Base-by-base conservation (phyloP, 1,284 basidiomycete genomes). In the Marasmius fiardii region DNA sequence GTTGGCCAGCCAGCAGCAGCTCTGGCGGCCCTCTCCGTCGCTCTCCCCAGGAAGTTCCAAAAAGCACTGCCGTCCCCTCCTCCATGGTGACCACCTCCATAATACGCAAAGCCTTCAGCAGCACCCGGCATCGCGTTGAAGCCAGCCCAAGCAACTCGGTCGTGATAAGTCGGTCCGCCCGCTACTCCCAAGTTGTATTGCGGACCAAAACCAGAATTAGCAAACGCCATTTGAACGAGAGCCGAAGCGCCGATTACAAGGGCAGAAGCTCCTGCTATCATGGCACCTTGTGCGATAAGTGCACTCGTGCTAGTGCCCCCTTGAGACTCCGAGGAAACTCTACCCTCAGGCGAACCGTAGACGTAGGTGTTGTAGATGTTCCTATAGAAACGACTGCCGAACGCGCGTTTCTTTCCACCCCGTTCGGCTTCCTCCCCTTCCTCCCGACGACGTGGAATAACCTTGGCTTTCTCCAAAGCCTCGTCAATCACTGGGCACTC, bases 351-450 rank as follows among this genome's bases (percentile, higher is more conserved):
- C 28, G 28, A 31, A 28, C 26, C 26, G 14, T 26, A 49, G 47
- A 49, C 28, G 20, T 90, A 90, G 12, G 88, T 90, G 70, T 90
- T 90, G 69, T 91, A 90, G 66, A 92, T 87, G 69, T 90, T 91
- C 23, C 47, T 23, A 73, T 88, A 90, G 68, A 92, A 90, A 43
- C 82, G 76, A 53, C 74, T 16, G 28, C 26, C 24, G 26, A 16
- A 49, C 14, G 23, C 47, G 16, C 47, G 24, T 26, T 49, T 49
- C n/a, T 31, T 31, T 1, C 28, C 44, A 7, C 77, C 44, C 74
- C 70, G n/a, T n/a, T n/a, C n/a, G n/a, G n/a, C 31, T 75, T 69
- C 51, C 69, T 55, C 56, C 70, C 72, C 37, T 64, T 65, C 55
- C 72, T 72, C 56, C 64, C 63, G 62, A 65, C 6, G 58, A 55